phyloP scores from a whole-genome alignment of 768 basidiomycete genomes.

The Gloeophyllum trabeum region DNA sequence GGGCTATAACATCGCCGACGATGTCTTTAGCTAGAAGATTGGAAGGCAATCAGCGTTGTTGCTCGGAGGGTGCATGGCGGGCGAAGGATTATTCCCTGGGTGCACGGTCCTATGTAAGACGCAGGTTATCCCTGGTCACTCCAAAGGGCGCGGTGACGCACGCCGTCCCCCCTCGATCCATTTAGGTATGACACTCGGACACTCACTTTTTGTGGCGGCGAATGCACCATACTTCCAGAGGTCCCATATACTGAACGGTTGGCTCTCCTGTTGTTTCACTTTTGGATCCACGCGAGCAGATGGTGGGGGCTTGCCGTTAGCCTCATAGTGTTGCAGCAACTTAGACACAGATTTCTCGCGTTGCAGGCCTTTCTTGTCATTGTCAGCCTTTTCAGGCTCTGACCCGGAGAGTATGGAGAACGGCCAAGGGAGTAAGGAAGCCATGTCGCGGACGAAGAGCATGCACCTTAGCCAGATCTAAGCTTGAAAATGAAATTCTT shows the following conservation, averaged over 20 bases:
- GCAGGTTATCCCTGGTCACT: no score
- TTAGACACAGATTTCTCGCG: slow-evolving; percentile 5
- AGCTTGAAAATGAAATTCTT: no score
- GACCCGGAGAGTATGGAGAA: slow-evolving; percentile 9
- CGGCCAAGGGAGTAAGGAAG: slow-evolving; percentile 12
- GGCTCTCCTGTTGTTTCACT: slow-evolving; percentile 44
- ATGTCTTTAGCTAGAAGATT: slow-evolving; percentile 25
- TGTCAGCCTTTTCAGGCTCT: not conserved
- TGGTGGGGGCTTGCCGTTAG: slow-evolving; percentile 59
- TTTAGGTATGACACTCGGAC: no score
- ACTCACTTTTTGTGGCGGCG: slow-evolving; percentile 53
- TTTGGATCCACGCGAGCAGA: slow-evolving; percentile 63
- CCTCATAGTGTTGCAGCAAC: slow-evolving; percentile 45
- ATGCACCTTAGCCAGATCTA: no score
- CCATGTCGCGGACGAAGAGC: no score
- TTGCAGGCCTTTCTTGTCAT: not conserved
- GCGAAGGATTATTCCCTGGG: no score
- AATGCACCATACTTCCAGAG: slow-evolving; percentile 63
- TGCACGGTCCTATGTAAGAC: no score
- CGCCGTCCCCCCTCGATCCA: no score
- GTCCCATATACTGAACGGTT: slow-evolving; percentile 54
- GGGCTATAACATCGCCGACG: slow-evolving; percentile 60
- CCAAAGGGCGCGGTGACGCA: no score
- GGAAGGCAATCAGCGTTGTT: no score
- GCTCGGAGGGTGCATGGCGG: no score